Conservation (phyloP, 768 basidiomycete species). For the Amanita subjunquillea region DNA sequence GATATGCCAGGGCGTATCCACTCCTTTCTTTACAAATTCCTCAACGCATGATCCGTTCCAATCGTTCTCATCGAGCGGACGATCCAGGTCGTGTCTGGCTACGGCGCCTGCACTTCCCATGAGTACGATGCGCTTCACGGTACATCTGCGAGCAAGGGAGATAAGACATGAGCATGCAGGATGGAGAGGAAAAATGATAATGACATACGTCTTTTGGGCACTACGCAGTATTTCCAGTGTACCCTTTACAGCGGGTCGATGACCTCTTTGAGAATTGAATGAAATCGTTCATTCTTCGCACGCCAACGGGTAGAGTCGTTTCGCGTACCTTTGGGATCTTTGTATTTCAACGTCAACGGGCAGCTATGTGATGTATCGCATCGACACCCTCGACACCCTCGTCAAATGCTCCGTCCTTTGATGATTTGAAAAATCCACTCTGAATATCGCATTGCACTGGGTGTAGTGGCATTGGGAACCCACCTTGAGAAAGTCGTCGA, state of each 20-base stretch:
- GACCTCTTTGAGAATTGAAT: too few species aligned
- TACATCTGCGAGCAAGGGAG: conserved; percentile 5
- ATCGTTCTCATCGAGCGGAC: conserved; percentile 34
- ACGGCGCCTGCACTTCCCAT: conserved; percentile 54
- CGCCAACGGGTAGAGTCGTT: too few species aligned
- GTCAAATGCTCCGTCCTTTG: conserved; percentile 61
- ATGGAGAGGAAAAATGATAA: neutral
- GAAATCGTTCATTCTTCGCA: too few species aligned
- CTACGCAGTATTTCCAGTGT: conserved; percentile 21
- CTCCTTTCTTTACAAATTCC: conserved; percentile 37
- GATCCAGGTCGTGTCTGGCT: conserved; percentile 13
- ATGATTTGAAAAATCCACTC: neutral
- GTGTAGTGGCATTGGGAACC: neutral
- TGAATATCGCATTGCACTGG: too few species aligned
- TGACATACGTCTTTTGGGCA: conserved; percentile 26
- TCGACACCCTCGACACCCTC: conserved; percentile 70
- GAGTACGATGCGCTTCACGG: conserved; percentile 58
- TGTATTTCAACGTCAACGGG: conserved; percentile 41
- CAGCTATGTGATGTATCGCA: conserved; percentile 60
- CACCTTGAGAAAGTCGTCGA: conserved; percentile 51
- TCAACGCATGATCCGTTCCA: conserved; percentile 48
- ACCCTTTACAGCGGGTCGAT: conserved; percentile 13
- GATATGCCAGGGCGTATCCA: conserved; percentile 21
- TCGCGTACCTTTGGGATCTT: conserved; percentile 27
- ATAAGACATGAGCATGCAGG: neutral